Base-by-base conservation (phyloP, 2,329 filamentous ascomycete species). In the Daldinia sp. region DNA sequence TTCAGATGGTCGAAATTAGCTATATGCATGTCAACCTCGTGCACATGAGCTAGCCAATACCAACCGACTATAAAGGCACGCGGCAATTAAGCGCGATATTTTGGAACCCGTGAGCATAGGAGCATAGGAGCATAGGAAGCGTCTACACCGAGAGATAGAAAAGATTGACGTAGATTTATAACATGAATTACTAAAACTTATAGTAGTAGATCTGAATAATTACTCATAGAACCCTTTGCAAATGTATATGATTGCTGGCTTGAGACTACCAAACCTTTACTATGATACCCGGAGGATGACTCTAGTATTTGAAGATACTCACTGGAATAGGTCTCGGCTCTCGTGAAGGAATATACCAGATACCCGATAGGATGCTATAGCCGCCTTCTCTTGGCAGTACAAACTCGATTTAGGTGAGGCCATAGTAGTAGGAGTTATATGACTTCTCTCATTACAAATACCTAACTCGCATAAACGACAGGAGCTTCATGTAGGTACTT, bases 141-240 rank as follows among this genome's bases (percentile, higher is more conserved):
- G 23, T n/a, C 4, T 28, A 48, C 6, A 48, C 44, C 44, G 44
- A 48, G 23, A 48, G 44, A 48, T 48, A 48, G 44, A 23, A 48
- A 20, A 48, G 20, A 28, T 5, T 4, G 5, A n/a, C 2, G 20
- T 20, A 7, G 15, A 13, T 48, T 48, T 48, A 48, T 28, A 28
- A 48, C 44, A 48, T 7, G 4, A 28, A 48, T 48, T 48, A 48
- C 44, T 48, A 48, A 48, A 46, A 26, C 9, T 39, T 13, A 12
- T 39, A 39, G 12, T 1, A 39, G 13, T 39, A 39, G 12, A 12
- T 15, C 13, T 12, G 13, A 15, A 39, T 15, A 10, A 15, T 15
- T 39, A 5, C 5, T 39, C 4, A 39, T 39, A 39, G 35, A 1
- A 39, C 12, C 13, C 33, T 39, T 39, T 3, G 12, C 35, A 13